Percentiles rank a stretch among this genome's conserved stretches.
phyloP scores from a whole-genome alignment of 257 asterid genomes.

The Solanum chiquidenum region DNA sequence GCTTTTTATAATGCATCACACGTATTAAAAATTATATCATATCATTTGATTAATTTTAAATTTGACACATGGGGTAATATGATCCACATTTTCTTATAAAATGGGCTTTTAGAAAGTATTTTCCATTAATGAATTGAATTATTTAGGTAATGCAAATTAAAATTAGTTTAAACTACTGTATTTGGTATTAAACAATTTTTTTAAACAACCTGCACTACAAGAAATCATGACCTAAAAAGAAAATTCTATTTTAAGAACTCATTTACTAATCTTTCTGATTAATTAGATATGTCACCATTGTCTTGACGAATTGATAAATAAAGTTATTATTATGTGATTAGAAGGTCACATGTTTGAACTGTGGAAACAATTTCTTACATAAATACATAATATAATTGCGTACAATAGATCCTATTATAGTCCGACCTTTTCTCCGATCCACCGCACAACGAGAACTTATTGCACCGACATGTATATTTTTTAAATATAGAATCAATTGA shows the following conservation, averaged over 20 bases:
- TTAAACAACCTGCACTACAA: not conserved
- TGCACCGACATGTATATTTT: too few species aligned
- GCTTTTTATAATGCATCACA: not conserved
- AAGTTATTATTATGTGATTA: not conserved
- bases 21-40: not conserved
- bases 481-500: fast-evolving
- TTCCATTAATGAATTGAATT: not conserved
- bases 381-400: not conserved
- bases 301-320: not conserved
- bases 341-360: not conserved
- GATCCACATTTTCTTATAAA: not conserved
- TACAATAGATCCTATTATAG: not conserved
- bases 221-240: not conserved
- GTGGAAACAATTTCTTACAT: not conserved
- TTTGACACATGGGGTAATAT: not conserved
- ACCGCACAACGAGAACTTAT: too few species aligned
- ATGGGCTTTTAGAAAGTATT: not conserved
- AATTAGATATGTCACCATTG: not conserved
- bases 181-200: not conserved
- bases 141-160: not conserved
- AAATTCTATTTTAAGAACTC: not conserved
- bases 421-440: fast-evolving
- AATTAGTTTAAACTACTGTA: not conserved
- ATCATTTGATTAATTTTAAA: not conserved
- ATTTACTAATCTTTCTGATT: not conserved